These are phyloP conservation scores for Hypoxylon cercidicola DNA, from an alignment of 495 filamentous ascomycete species.

Conservation along the genomic window DNA sequence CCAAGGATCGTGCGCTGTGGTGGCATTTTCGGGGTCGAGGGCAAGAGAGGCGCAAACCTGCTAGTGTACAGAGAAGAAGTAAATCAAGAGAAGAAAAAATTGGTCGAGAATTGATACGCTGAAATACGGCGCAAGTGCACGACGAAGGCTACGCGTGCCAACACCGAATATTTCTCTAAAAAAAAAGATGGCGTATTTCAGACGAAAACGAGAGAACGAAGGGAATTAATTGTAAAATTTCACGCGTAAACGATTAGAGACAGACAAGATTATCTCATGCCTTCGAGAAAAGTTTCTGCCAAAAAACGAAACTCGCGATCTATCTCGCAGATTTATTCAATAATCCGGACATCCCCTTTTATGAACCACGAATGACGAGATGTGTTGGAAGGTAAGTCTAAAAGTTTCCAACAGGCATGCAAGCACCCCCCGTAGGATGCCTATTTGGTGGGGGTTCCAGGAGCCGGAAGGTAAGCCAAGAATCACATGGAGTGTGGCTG, in stretches of 20 bases:
- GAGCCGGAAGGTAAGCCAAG: constrained; percentile 2
- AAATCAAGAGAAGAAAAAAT: constrained; percentile 16
- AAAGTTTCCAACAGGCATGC: neutral
- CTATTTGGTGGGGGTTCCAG: constrained; percentile 16
- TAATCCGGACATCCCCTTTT: constrained; percentile 36
- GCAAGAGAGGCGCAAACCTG: constrained; percentile 2
- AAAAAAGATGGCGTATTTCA: neutral
- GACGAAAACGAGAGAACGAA: constrained; percentile 28
- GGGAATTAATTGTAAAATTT: constrained; percentile 16
- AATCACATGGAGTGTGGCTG: constrained; percentile 14
- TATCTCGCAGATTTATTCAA: constrained; percentile 12
- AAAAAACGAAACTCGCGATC: constrained; percentile 14
- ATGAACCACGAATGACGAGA: constrained; percentile 2
- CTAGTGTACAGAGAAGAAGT: constrained; percentile 19
- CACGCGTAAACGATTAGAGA: constrained; percentile 13
- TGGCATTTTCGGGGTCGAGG: constrained; percentile 54
- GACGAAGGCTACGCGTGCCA: constrained; percentile 18
- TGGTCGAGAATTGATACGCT: constrained; percentile 2
- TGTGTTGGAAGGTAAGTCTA: constrained; percentile 8
- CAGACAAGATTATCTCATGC: constrained; percentile 22
- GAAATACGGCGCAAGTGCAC: constrained; percentile 3
- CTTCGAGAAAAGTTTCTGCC: constrained; percentile 9
- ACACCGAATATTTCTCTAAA: constrained; percentile 2
- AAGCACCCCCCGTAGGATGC: too few relatives aligned
- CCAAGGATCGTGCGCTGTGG: constrained; percentile 60